phyloP scores from a whole-genome alignment of 768 basidiomycete genomes.

The Trametopsis cervina region DNA sequence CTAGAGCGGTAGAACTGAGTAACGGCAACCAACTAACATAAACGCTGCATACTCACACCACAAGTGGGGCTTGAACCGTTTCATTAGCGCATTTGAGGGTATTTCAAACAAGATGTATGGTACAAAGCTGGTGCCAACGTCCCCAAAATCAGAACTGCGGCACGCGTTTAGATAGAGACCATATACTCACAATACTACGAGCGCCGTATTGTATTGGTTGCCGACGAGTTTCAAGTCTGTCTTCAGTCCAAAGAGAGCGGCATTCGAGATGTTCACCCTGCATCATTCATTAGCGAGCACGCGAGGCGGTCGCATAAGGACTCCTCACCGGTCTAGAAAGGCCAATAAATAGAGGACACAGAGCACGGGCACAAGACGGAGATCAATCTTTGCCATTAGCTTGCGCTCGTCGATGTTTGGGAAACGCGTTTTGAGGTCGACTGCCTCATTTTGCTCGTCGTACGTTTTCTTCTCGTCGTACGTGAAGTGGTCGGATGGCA shows the following conservation, averaged over 20 bases:
- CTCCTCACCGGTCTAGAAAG: slow-evolving; percentile 29
- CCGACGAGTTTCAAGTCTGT: slow-evolving; percentile 22
- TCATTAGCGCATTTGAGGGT: slow-evolving; percentile 28
- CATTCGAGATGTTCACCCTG: slow-evolving; percentile 28
- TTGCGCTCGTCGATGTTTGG: slow-evolving; percentile 22
- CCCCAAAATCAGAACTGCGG: neutral
- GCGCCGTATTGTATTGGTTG: slow-evolving; percentile 24
- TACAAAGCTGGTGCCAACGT: slow-evolving; percentile 18
- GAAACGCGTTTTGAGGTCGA: slow-evolving; percentile 16
- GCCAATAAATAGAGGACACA: slow-evolving; percentile 36
- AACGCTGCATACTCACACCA: slow-evolving; percentile 19
- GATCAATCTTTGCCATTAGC: slow-evolving; percentile 29
- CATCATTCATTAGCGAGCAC: neutral
- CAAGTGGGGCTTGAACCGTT: slow-evolving; percentile 30
- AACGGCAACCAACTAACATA: neutral
- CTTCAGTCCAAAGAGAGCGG: slow-evolving; percentile 25
- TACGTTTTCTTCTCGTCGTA: slow-evolving; percentile 10
- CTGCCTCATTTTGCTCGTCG: slow-evolving; percentile 8
- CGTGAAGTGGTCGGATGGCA: neutral
- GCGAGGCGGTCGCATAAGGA: neutral
- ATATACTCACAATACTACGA: slow-evolving; percentile 26
- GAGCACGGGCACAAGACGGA: slow-evolving; percentile 34
- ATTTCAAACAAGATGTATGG: slow-evolving; percentile 30
- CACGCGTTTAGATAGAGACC: neutral
- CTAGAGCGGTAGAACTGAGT: slow-evolving; percentile 9